Conservation (phyloP, 2,329 filamentous ascomycete species). For the Biscogniauxia sp. region DNA sequence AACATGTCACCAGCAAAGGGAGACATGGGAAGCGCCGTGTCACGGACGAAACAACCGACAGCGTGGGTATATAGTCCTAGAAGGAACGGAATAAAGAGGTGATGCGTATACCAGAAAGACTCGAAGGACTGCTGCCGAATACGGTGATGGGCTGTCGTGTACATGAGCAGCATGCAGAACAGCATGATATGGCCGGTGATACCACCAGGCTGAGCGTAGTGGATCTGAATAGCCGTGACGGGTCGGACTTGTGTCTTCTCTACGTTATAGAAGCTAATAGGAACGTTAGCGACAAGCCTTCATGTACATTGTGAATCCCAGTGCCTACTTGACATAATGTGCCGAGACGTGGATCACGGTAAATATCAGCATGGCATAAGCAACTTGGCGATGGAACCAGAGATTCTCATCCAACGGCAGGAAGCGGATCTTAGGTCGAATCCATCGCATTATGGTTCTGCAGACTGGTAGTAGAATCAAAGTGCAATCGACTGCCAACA, state of each 20-base stretch:
- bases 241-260: constrained; percentile 81
- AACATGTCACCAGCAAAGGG: constrained; percentile 80
- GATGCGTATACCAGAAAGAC: constrained; percentile 99
- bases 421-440: constrained; percentile 84
- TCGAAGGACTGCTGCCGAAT: constrained; percentile 97
- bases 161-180: constrained; percentile 98
- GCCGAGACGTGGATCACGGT: constrained; percentile 71
- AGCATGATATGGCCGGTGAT: constrained; percentile 98
- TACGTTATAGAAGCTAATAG: constrained; percentile 85
- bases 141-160: constrained; percentile 88
- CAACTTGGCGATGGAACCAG: constrained; percentile 95
- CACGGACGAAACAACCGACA: constrained; percentile 92
- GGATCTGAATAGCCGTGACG: constrained; percentile 80
- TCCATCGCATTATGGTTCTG: constrained; percentile 78
- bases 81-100: constrained; percentile 95
- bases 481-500: constrained; percentile 78
- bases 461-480: constrained; percentile 94
- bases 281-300: constrained; percentile 3
- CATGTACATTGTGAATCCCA: not conserved
- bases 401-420: constrained; percentile 93
- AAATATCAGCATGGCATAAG: constrained; percentile 84
- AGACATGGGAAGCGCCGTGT: constrained; percentile 68
- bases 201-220: constrained; percentile 84
- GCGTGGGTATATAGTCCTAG: constrained; percentile 94
- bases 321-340: constrained; percentile 87